These are phyloP conservation scores for Citrus maxima DNA, from an alignment of 345 rosid genomes.

Conservation along the genomic window DNA sequence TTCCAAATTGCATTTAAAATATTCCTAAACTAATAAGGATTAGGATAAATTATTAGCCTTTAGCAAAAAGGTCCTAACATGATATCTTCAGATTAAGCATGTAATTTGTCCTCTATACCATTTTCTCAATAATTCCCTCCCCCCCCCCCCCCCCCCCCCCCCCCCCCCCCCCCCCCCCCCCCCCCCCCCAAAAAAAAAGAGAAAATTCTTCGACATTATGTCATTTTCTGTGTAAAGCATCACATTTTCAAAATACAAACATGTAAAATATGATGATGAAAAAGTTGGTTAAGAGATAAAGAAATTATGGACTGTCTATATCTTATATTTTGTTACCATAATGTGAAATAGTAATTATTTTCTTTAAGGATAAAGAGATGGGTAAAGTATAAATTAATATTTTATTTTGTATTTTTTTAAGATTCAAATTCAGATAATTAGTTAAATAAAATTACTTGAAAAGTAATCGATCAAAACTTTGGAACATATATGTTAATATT, in stretches of 20 bases:
- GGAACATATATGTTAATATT: too few relatives aligned
- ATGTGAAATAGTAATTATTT: not conserved
- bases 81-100: not conserved
- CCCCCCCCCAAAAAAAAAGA: too few relatives aligned
- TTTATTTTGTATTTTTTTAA: too few relatives aligned
- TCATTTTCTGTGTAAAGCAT: not conserved
- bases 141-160: fast-evolving
- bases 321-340: not conserved
- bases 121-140: not conserved
- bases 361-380: too few relatives aligned
- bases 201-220: not conserved
- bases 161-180: too few relatives aligned
- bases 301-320: not conserved
- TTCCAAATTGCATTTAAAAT: not conserved
- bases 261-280: not conserved
- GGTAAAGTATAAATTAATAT: too few relatives aligned
- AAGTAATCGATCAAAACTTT: too few relatives aligned
- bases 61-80: not conserved
- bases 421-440: too few relatives aligned
- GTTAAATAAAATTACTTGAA: too few relatives aligned
- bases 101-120: not conserved
- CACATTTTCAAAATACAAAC: not conserved
- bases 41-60: not conserved
- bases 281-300: not conserved
- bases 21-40: not conserved